A percentile compares a stretch with the other conserved stretches of the same genome.
These are phyloP conservation scores for Melastoma malabathricum DNA, from an alignment of 345 rosid genomes.

Conservation along the genomic window DNA sequence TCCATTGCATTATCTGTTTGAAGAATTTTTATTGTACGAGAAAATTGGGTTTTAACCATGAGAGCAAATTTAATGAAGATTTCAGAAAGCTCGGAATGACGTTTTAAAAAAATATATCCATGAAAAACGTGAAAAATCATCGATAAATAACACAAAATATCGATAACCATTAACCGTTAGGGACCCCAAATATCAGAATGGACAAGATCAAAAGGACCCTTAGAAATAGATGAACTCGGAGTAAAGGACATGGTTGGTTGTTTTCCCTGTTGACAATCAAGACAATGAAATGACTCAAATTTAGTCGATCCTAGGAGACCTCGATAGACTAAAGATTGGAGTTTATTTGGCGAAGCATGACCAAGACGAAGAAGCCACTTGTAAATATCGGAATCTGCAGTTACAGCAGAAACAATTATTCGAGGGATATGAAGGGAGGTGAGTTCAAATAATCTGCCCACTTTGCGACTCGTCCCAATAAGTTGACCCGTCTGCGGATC, in stretches of 20 bases:
- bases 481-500: not conserved
- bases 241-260: no score
- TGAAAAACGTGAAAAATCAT: not conserved
- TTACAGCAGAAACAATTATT: not conserved
- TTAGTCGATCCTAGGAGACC: constrained; percentile 1
- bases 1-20: not conserved
- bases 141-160: not conserved
- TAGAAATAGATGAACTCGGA: no score
- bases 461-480: not conserved
- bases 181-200: not conserved
- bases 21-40: not conserved
- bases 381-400: not conserved
- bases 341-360: not conserved
- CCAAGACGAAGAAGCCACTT: constrained; percentile 2
- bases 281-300: no score
- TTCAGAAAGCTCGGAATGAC: not conserved
- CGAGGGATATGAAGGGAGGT: not conserved
- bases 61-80: not conserved
- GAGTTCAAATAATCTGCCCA: constrained; percentile 4
- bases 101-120: not conserved
- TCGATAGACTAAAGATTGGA: constrained; percentile 2
- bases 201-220: not conserved
- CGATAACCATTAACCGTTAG: not conserved
- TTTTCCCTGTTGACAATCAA: no score
- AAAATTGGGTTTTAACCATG: not conserved